phyloP scores from a whole-genome alignment of 2,329 filamentous ascomycete species.

The Piedraia hortae region DNA sequence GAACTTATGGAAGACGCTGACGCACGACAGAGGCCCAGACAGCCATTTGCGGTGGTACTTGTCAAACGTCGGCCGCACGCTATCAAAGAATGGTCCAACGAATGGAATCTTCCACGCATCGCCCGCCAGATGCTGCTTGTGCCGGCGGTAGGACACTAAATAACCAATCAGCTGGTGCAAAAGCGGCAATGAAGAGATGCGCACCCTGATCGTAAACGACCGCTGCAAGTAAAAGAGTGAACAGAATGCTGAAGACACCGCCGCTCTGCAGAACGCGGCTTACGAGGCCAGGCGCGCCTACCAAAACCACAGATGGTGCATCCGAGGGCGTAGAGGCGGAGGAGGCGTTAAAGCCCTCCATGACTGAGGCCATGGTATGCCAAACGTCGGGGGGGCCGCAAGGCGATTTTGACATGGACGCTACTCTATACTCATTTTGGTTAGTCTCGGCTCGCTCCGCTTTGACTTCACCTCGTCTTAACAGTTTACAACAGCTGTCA shows the following conservation, averaged over 20 bases:
- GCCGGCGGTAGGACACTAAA: conserved; percentile 19
- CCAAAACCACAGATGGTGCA: conserved; percentile 32
- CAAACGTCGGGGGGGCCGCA: no score
- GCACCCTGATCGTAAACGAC: conserved; percentile 75
- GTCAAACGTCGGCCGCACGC: conserved; percentile 70
- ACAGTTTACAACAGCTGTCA: no score
- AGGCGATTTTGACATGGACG: no score
- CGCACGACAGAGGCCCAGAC: conserved; percentile 77
- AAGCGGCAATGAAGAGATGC: conserved; percentile 15
- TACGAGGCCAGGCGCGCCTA: conserved; percentile 18
- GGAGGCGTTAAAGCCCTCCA: conserved; percentile 12
- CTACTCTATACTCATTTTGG: no score
- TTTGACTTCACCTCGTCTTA: no score
- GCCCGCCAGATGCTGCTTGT: conserved; percentile 20
- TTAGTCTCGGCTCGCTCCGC: no score
- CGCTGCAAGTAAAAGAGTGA: conserved; percentile 42
- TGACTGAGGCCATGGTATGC: conserved; percentile 9
- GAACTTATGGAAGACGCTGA: conserved; percentile 99
- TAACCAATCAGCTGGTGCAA: conserved; percentile 1
- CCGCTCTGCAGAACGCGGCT: conserved; percentile 28
- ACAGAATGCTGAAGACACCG: conserved; percentile 35
- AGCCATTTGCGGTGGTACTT: conserved; percentile 82
- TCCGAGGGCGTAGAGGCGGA: conserved; percentile 6
- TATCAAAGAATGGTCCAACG: conserved; percentile 81
- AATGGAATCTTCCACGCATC: conserved; percentile 22